Percentiles rank a stretch among this genome's conserved stretches.
phyloP scores from a whole-genome alignment of 352 stramenopile species.

The Phytophthora tentaculata region DNA sequence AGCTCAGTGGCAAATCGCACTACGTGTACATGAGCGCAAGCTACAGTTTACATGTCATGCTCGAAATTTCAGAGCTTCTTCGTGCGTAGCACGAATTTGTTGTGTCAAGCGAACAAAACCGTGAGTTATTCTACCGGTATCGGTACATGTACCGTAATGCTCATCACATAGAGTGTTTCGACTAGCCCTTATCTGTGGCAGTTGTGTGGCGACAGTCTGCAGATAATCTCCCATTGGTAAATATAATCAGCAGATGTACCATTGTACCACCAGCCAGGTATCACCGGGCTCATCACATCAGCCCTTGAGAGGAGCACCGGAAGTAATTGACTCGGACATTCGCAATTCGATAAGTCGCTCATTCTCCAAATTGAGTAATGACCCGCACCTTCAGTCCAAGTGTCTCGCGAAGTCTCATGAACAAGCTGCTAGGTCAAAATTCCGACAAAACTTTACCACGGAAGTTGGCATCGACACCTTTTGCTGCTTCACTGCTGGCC shows the following conservation, averaged over 20 bases:
- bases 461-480: constrained; percentile 21
- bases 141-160: too few species aligned
- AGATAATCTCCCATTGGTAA: neutral
- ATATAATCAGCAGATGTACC: neutral
- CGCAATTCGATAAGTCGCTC: constrained; percentile 1
- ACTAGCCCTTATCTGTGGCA: constrained; percentile 4
- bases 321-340: neutral
- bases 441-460: constrained; percentile 6
- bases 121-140: too few species aligned
- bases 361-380: constrained; percentile 27
- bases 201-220: neutral
- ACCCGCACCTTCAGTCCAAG: neutral
- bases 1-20: too few species aligned
- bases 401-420: constrained; percentile 11
- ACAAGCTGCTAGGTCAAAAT: constrained; percentile 3
- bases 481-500: constrained; percentile 25
- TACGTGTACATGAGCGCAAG: too few species aligned
- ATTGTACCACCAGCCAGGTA: neutral
- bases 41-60: too few species aligned
- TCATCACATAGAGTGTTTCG: constrained; percentile 26
- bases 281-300: constrained; percentile 21
- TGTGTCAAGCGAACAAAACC: too few species aligned
- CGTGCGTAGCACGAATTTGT: too few species aligned
- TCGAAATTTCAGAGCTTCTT: too few species aligned
- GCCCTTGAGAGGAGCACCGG: constrained; percentile 6